A percentile compares a stretch with the other conserved stretches of the same genome.
phyloP scores from a whole-genome alignment of 306 rosid genomes.

The Cucurbita ficifolia region DNA sequence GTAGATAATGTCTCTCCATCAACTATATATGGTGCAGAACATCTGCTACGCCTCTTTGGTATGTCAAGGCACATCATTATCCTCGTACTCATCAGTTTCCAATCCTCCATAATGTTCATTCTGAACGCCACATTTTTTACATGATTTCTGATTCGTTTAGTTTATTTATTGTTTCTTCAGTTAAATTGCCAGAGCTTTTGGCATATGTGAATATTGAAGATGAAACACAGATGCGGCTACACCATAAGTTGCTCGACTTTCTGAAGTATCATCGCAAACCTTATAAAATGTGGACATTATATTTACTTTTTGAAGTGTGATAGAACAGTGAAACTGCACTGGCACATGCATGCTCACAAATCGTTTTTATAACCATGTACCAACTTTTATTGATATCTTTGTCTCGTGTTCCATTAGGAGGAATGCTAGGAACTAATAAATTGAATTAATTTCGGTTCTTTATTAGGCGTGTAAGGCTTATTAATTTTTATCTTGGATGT shows the following conservation, averaged over 20 bases:
- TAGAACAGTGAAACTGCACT: background rate
- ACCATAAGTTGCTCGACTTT: conserved; percentile 61
- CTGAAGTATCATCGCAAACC: conserved; percentile 37
- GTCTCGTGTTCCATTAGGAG: background rate
- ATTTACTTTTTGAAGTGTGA: background rate
- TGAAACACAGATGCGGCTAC: conserved; percentile 61
- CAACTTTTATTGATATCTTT: background rate
- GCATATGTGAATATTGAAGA: conserved; percentile 81
- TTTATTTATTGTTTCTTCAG: conserved; percentile 46
- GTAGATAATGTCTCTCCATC: conserved; percentile 60
- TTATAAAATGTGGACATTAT: background rate
- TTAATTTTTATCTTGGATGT: conserved; percentile 9
- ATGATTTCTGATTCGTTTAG: background rate
- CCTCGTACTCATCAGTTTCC: background rate
- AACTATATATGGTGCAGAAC: conserved; percentile 85
- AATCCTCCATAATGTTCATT: background rate
- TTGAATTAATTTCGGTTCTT: background rate
- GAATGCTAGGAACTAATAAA: background rate
- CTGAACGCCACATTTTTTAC: background rate
- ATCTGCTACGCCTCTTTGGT: conserved; percentile 91
- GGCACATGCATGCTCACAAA: background rate
- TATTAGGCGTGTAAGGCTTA: background rate
- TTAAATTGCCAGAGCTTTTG: conserved; percentile 88
- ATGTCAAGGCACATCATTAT: background rate
- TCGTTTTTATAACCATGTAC: background rate